Percentiles rank a stretch among this genome's conserved stretches.
Evolutionary conservation across 2,329 filamentous ascomycete genomes (phyloP).

Genomic region (Penicillium expansum): DNA sequence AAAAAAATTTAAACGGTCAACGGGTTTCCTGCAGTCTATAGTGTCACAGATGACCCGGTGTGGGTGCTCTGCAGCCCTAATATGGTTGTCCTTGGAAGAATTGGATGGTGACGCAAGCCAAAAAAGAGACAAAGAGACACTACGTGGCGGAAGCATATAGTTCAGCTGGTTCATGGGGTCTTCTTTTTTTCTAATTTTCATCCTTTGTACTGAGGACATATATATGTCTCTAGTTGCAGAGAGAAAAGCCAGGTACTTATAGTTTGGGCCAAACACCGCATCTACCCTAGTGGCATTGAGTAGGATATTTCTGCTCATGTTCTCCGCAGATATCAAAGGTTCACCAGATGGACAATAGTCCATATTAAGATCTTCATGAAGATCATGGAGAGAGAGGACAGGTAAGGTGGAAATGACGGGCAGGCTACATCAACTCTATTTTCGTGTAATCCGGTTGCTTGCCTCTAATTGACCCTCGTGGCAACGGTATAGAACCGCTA

Average conservation of each 20-base stretch:
- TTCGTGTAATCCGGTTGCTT: conserved; percentile 17
- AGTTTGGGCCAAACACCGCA: neutral
- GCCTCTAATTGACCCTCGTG: conserved; percentile 2
- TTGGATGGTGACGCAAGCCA: conserved; percentile 3
- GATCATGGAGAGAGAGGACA: neutral
- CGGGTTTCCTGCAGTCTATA: conserved; percentile 7
- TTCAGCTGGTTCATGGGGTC: neutral
- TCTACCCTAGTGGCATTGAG: neutral
- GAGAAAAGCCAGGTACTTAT: neutral
- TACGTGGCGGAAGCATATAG: neutral
- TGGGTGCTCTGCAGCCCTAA: conserved; percentile 7
- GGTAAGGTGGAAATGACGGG: conserved; percentile 13
- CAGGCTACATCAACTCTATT: conserved; percentile 26
- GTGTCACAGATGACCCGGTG: conserved; percentile 12
- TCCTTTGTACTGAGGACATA: neutral
- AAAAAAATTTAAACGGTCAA: conserved; percentile 7
- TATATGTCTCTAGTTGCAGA: neutral
- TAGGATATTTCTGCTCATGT: neutral
- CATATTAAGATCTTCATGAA: neutral
- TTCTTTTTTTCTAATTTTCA: neutral
- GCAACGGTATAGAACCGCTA: neutral
- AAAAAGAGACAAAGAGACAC: neutral
- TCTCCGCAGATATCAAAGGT: conserved; percentile 11
- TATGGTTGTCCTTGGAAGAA: conserved; percentile 5
- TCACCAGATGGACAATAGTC: conserved; percentile 1